These are phyloP conservation scores for Pyrus pyrifolia DNA, from an alignment of 306 rosid species.

Conservation along the genomic window DNA sequence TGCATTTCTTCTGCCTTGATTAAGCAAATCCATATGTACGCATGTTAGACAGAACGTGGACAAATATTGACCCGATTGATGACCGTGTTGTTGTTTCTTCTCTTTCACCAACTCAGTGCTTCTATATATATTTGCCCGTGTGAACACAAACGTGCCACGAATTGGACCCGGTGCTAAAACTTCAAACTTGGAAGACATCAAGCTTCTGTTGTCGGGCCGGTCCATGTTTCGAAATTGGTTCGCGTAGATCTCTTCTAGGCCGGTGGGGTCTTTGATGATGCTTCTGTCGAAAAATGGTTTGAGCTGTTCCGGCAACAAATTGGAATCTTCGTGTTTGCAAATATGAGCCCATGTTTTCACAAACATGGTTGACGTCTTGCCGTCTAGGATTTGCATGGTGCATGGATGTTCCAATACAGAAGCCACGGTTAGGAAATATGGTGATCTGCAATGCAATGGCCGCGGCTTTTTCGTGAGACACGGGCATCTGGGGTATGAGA, in stretches of 20 bases:
- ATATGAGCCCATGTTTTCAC: constrained; percentile 19
- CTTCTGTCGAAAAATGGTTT: constrained; percentile 1
- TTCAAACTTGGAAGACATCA: background rate
- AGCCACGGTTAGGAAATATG: constrained; percentile 30
- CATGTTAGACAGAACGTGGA: constrained; percentile 13
- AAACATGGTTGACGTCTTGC: constrained; percentile 23
- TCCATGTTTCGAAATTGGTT: background rate
- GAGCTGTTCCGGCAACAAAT: background rate
- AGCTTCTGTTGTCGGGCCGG: constrained; percentile 12
- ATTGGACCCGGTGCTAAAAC: background rate
- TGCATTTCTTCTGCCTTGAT: background rate
- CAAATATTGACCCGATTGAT: background rate
- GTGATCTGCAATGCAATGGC: constrained; percentile 33
- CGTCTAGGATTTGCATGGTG: constrained; percentile 44
- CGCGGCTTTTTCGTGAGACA: constrained; percentile 14
- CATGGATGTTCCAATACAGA: constrained; percentile 32
- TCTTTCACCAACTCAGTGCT: background rate
- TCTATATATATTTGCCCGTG: background rate
- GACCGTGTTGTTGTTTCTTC: background rate
- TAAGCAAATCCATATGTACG: constrained; percentile 13
- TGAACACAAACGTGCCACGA: constrained; percentile 10
- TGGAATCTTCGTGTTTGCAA: background rate
- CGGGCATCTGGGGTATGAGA: constrained; percentile 15
- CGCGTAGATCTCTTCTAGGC: background rate
- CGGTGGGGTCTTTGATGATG: background rate